Evolutionary conservation across 257 asterid species (phyloP), one percentile per base, ranked within the genome.

Genomic region (Coffea eugenioides): DNA sequence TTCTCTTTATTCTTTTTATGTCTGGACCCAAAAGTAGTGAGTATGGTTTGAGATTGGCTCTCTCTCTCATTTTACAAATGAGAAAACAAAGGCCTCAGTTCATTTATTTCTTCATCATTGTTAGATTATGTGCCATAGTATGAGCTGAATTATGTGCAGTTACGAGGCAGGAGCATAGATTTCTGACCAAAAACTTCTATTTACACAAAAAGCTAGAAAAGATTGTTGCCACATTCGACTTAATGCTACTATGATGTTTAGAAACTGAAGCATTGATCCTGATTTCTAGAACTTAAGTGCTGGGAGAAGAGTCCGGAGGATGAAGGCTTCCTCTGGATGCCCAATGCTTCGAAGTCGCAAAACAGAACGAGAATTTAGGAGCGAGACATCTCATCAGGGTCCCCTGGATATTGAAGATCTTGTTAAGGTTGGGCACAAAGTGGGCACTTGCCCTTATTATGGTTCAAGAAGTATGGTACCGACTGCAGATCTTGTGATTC

Each of bases 331-430:
- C 34, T 84, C 87, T 70, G 94, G 97, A 80, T 96, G 99, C 83
- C 86, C 95, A 54, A 91, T 91, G 97, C 92, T 90, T 83, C 86
- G 90, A 81, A 96, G 88, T 84, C 90, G 59, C 73, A 91, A 91
- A 86, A 81, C 86, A 52, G 88, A 87, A 72, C 82, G 72, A 75
- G 97, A 93, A 78, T 90, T 93, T 74, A 85, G 78, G 84, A 87
- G 83, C 75, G 93, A 90, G 84, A 80, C 89, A 67, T 81, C 78
- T 79, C 90, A 87, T 80, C 81, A 83, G 80, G 97, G 93, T 80
- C 97, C 97, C 64, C 83, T 88, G 82, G 99, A 96, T 86, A 92
- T 96, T 82, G 99, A 96, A 89, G 99, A 96, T 89, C 94, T 96
- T 81, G 97, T 92, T 80, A 90, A 77, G 51, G 76, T 92, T 81